phyloP scores from a whole-genome alignment of 768 basidiomycete genomes.

The Coprinopsis cinerea region DNA sequence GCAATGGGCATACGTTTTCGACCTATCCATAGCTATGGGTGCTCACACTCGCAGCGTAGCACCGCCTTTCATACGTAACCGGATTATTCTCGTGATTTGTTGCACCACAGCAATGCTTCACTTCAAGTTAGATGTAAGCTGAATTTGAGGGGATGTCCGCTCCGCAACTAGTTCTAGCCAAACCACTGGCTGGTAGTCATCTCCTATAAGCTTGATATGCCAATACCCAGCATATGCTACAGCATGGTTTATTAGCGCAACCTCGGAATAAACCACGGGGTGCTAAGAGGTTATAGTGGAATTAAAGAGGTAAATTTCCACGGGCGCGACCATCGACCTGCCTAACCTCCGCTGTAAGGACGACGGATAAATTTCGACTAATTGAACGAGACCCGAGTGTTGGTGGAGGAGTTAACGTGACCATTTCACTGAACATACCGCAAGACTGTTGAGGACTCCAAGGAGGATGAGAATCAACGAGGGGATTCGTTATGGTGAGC shows the following conservation, averaged over 20 bases:
- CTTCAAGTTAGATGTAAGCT: no score
- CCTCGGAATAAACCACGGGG: background rate
- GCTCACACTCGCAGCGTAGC: background rate
- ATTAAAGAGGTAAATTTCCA: background rate
- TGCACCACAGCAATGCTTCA: background rate
- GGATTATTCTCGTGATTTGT: background rate
- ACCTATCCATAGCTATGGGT: background rate
- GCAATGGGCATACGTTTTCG: background rate
- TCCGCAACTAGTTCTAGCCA: no score
- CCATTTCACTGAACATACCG: background rate
- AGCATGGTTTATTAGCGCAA: background rate
- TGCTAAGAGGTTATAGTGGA: background rate
- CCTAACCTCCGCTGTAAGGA: background rate
- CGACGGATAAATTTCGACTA: slow-evolving; percentile 1
- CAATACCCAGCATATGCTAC: no score
- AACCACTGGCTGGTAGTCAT: no score
- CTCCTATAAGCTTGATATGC: no score
- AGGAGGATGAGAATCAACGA: no score
- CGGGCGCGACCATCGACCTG: background rate
- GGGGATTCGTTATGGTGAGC: no score
- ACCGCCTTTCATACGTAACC: background rate
- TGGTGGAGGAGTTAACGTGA: background rate
- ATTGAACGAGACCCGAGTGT: background rate
- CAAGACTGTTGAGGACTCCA: no score
- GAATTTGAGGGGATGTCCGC: no score